These are phyloP conservation scores for Nepenthes mirabilis DNA, from an alignment of 148 eudicot species.

Conservation along the genomic window DNA sequence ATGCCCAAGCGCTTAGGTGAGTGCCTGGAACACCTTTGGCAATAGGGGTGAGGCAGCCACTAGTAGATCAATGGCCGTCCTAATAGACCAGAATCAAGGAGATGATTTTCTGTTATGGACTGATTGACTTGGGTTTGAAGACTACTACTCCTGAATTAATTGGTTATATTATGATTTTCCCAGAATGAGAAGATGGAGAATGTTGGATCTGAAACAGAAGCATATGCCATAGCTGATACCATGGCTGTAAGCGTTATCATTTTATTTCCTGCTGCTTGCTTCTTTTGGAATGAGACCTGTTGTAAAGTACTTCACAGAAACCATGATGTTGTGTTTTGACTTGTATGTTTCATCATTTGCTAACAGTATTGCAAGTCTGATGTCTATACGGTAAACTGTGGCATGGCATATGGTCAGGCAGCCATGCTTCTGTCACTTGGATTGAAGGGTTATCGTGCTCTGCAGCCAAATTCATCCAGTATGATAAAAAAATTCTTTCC, in stretches of 20 bases:
- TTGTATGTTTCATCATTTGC: background rate
- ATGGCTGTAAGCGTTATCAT: conserved; percentile 50
- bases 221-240: conserved; percentile 74
- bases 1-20: too few relatives aligned
- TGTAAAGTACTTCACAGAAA: background rate
- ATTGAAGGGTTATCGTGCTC: conserved; percentile 68
- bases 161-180: conserved; percentile 7
- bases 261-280: background rate
- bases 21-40: too few relatives aligned
- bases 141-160: background rate
- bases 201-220: conserved; percentile 75
- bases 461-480: conserved; percentile 66
- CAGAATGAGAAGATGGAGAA: conserved; percentile 73
- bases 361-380: conserved; percentile 50
- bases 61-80: too few relatives aligned
- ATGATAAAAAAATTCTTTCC: conserved; percentile 10
- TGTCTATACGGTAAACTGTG: conserved; percentile 67
- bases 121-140: background rate
- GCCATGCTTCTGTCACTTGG: conserved; percentile 91
- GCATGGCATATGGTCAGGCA: conserved; percentile 90
- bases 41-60: too few relatives aligned
- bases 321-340: background rate
- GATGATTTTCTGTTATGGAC: too few relatives aligned
- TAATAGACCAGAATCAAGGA: too few relatives aligned
- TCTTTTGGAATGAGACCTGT: background rate